phyloP scores from a whole-genome alignment of 768 basidiomycete species.

The Lentinula boryana region DNA sequence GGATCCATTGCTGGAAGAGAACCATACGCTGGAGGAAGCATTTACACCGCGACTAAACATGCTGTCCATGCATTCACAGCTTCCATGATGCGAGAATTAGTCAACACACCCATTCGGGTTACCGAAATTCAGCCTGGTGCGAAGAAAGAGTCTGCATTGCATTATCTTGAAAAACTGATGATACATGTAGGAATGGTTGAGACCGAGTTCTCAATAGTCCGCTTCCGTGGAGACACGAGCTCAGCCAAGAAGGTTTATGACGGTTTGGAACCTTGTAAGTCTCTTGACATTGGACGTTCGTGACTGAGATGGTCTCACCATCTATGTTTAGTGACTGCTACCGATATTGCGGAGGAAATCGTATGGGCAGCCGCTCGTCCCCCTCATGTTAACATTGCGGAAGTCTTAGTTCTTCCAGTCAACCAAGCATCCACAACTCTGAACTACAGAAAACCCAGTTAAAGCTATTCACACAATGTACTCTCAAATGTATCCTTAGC shows the following conservation, averaged over 20 bases:
- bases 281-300: not conserved
- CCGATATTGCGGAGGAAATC: slow-evolving; percentile 96
- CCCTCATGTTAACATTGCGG: slow-evolving; percentile 87
- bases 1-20: slow-evolving; percentile 90
- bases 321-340: slow-evolving; percentile 52
- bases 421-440: slow-evolving; percentile 72
- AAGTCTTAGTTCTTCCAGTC: slow-evolving; percentile 70
- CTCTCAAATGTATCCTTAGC: not conserved
- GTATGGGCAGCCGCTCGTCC: slow-evolving; percentile 94
- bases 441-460: slow-evolving; percentile 42
- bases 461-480: not conserved
- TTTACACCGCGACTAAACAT: slow-evolving; percentile 90
- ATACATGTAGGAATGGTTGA: slow-evolving; percentile 65
- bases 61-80: slow-evolving; percentile 86
- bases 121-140: slow-evolving; percentile 90
- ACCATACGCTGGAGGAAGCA: slow-evolving; percentile 84
- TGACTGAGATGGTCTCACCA: not conserved
- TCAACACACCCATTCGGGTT: slow-evolving; percentile 89
- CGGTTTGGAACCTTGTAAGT: slow-evolving; percentile 79
- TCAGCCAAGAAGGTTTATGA: slow-evolving; percentile 89
- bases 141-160: slow-evolving; percentile 7
- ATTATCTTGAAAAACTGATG: slow-evolving; percentile 9
- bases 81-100: slow-evolving; percentile 78
- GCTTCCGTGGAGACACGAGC: slow-evolving; percentile 79
- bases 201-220: slow-evolving; percentile 88